These are phyloP conservation scores for Tolypocladium nubicola DNA, from an alignment of 2,329 filamentous ascomycete species.

Conservation along the genomic window DNA sequence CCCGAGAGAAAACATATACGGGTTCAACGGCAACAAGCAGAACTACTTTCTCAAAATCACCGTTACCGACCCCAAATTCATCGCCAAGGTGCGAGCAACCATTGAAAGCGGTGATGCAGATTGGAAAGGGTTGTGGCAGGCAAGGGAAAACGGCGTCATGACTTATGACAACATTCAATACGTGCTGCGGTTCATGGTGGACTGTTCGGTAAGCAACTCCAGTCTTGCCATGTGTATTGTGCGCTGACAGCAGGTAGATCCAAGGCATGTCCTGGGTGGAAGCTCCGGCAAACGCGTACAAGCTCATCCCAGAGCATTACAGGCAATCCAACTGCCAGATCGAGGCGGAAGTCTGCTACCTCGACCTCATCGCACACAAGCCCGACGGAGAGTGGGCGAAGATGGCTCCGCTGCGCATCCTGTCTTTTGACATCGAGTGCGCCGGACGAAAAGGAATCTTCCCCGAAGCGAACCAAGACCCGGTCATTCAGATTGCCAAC, in stretches of 20 bases:
- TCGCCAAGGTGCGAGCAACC: conserved; percentile 61
- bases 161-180: conserved; percentile 97
- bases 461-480: conserved; percentile 81
- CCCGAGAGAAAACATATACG: conserved; percentile 83
- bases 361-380: conserved; percentile 75
- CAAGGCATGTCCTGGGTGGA: conserved; percentile 98
- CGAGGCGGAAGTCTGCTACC: conserved; percentile 76
- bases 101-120: conserved; percentile 73
- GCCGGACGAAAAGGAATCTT: conserved; percentile 96
- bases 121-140: conserved; percentile 84
- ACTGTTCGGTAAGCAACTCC: conserved; percentile 58
- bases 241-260: conserved; percentile 39
- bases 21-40: conserved; percentile 87
- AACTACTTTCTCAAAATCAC: conserved; percentile 91
- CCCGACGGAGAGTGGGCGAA: conserved; percentile 94
- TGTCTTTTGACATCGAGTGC: conserved; percentile 98
- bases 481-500: conserved; percentile 97
- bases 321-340: conserved; percentile 93
- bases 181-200: conserved; percentile 93
- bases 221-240: background rate
- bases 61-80: conserved; percentile 78
- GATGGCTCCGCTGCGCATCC: conserved; percentile 84
- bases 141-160: conserved; percentile 57
- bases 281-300: conserved; percentile 63
- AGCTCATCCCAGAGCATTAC: conserved; percentile 52